Percentiles rank a stretch among this genome's conserved stretches.
phyloP scores from a whole-genome alignment of 169 alveolate species.

The Eimeria nieschulzi region DNA sequence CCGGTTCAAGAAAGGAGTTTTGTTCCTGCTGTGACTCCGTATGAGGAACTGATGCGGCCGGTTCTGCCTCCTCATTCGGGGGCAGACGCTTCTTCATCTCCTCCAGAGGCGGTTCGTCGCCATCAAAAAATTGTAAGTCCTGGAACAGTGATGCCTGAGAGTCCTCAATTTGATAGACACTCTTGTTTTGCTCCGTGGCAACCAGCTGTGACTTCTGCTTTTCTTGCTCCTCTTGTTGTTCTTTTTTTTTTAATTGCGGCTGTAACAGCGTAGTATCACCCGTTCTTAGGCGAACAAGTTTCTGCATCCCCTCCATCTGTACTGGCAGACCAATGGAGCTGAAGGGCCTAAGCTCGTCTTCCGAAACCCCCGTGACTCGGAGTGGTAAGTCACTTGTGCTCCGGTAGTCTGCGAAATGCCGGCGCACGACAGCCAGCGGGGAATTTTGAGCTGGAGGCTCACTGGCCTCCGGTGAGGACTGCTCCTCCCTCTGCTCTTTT shows the following conservation, averaged over 20 bases:
- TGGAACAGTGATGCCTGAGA: slow-evolving; percentile 33
- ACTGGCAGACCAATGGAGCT: slow-evolving; percentile 54
- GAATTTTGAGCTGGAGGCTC: background rate
- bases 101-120: slow-evolving; percentile 22
- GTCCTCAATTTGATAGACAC: slow-evolving; percentile 23
- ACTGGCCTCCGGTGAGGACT: background rate
- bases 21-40: slow-evolving; percentile 15
- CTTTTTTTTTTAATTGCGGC: background rate
- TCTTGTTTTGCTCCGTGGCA: background rate
- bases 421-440: background rate
- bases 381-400: slow-evolving; percentile 53
- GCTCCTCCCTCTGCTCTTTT: background rate
- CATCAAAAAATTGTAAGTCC: slow-evolving; percentile 22
- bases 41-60: background rate
- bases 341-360: slow-evolving; percentile 52
- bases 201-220: background rate
- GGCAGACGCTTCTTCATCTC: slow-evolving; percentile 24
- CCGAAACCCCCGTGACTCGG: slow-evolving; percentile 56
- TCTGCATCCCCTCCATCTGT: slow-evolving; percentile 54
- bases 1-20: background rate
- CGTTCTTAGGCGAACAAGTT: slow-evolving; percentile 24
- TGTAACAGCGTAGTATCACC: slow-evolving; percentile 13
- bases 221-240: background rate
- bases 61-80: background rate
- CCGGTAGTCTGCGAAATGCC: slow-evolving; percentile 42